These are phyloP conservation scores for Coprinopsis cinerea DNA, from an alignment of 768 basidiomycete species.

Conservation along the genomic window DNA sequence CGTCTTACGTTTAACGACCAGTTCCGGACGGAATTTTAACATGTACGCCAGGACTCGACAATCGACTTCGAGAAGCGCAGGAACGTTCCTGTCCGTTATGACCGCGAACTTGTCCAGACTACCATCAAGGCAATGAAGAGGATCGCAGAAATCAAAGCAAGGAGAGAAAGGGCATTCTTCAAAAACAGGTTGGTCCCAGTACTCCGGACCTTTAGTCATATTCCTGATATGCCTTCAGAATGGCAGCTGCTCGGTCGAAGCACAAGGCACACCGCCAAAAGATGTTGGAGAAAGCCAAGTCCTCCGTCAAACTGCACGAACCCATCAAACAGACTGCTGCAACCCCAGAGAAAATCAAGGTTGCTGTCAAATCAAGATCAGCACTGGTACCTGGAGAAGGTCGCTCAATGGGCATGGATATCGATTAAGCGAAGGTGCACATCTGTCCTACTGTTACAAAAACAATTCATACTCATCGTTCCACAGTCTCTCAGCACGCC, in stretches of 20 bases:
- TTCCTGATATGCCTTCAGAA: conserved; percentile 39
- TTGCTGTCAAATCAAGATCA: conserved; percentile 53
- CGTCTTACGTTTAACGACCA: conserved; percentile 26
- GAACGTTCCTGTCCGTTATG: conserved; percentile 95
- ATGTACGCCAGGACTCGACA: conserved; percentile 74
- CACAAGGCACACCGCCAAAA: conserved; percentile 69
- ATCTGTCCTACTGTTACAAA: neutral
- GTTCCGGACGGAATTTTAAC: neutral
- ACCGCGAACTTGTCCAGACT: conserved; percentile 87
- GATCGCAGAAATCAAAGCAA: conserved; percentile 83
- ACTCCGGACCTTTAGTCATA: neutral
- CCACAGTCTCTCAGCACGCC: neutral
- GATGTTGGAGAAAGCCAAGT: conserved; percentile 48
- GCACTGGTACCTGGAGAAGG: conserved; percentile 81
- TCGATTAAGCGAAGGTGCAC: conserved; percentile 68
- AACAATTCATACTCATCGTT: neutral
- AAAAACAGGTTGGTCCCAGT: conserved; percentile 64
- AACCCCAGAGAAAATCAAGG: conserved; percentile 75
- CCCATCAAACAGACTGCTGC: conserved; percentile 42
- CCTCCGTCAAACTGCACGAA: conserved; percentile 60
- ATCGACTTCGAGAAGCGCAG: conserved; percentile 99
- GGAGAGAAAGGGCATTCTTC: conserved; percentile 93
- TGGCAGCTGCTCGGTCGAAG: conserved; percentile 79
- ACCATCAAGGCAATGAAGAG: conserved; percentile 97
- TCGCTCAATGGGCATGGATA: conserved; percentile 87